Evolutionary conservation across 805 yeast genomes (phyloP).

Genomic region (Wilhelminamyces savonicus): DNA sequence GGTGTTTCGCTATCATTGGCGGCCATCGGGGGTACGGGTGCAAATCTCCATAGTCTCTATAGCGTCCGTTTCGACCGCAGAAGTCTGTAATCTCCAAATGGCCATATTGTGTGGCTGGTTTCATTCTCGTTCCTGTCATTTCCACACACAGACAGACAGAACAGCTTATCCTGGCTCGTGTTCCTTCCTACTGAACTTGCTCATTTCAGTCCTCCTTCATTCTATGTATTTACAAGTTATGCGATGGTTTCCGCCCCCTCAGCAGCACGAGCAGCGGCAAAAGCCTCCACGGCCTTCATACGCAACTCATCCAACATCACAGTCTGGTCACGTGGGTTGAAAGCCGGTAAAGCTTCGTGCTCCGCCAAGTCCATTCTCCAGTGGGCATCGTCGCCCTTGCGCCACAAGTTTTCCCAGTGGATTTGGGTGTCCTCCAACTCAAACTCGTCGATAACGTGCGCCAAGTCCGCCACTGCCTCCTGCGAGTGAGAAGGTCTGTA

Average conservation of each 20-base stretch:
- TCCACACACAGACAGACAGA: too few relatives aligned
- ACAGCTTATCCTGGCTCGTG: too few relatives aligned
- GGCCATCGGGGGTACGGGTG: too few relatives aligned
- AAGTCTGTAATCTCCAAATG: too few relatives aligned
- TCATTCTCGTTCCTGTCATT: too few relatives aligned
- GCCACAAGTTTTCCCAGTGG: constrained; percentile 83
- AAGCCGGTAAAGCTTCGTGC: constrained; percentile 55
- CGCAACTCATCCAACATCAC: constrained; percentile 59
- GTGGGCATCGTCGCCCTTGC: constrained; percentile 71
- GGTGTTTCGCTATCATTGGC: too few relatives aligned
- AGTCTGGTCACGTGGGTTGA: constrained; percentile 61
- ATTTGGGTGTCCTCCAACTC: constrained; percentile 44
- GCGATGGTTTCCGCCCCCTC: constrained; percentile 3
- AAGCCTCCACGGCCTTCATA: constrained; percentile 29
- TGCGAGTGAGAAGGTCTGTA: constrained; percentile 87
- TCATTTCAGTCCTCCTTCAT: too few relatives aligned
- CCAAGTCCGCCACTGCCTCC: constrained; percentile 84
- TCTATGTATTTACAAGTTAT: too few relatives aligned
- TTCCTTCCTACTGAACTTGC: too few relatives aligned
- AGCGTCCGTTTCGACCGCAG: too few relatives aligned
- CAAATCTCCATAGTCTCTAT: too few relatives aligned
- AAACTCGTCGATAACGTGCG: constrained; percentile 61
- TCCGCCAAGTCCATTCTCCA: constrained; percentile 59
- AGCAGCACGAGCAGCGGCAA: constrained; percentile 17
- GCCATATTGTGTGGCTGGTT: too few relatives aligned